phyloP scores from a whole-genome alignment of 768 basidiomycete species.

The Cubamyces sp. region DNA sequence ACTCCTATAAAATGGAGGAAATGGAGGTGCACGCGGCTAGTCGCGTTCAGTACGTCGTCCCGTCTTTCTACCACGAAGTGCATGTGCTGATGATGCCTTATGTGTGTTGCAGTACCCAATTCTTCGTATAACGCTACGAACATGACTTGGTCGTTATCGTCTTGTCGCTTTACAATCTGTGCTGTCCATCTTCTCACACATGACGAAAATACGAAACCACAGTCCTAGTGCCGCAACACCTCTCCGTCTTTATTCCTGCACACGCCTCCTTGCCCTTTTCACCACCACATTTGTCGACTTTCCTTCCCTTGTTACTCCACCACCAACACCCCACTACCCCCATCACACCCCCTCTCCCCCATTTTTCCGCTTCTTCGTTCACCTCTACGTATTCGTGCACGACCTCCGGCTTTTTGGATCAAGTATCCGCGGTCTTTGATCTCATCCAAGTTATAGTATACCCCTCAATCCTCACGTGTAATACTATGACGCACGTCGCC shows the following conservation, averaged over 20 bases:
- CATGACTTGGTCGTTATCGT: slow-evolving; percentile 32
- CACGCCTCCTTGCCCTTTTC: slow-evolving; percentile 11
- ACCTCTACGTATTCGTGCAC: slow-evolving; percentile 32
- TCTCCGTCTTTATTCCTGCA: slow-evolving; percentile 18
- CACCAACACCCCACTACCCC: neutral
- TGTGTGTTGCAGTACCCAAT: slow-evolving; percentile 66
- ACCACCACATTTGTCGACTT: slow-evolving; percentile 11
- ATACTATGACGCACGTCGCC: slow-evolving; percentile 41
- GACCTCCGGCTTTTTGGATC: slow-evolving; percentile 36
- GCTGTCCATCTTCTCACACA: slow-evolving; percentile 22
- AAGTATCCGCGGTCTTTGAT: slow-evolving; percentile 37
- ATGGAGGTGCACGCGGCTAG: slow-evolving; percentile 98
- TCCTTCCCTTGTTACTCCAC: neutral
- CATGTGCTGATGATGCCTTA: slow-evolving; percentile 13
- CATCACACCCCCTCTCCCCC: slow-evolving; percentile 11
- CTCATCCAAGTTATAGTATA: slow-evolving; percentile 40
- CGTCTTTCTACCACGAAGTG: slow-evolving; percentile 8
- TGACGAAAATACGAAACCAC: slow-evolving; percentile 30
- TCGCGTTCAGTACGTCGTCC: slow-evolving; percentile 76
- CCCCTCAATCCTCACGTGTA: slow-evolving; percentile 44
- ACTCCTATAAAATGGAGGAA: slow-evolving; percentile 99
- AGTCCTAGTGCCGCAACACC: slow-evolving; percentile 21
- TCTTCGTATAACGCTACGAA: slow-evolving; percentile 68
- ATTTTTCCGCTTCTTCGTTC: slow-evolving; percentile 20
- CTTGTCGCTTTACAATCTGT: slow-evolving; percentile 29